Base-by-base conservation (phyloP, 2,329 filamentous ascomycete genomes). In the Rhynchosporium secalis region DNA sequence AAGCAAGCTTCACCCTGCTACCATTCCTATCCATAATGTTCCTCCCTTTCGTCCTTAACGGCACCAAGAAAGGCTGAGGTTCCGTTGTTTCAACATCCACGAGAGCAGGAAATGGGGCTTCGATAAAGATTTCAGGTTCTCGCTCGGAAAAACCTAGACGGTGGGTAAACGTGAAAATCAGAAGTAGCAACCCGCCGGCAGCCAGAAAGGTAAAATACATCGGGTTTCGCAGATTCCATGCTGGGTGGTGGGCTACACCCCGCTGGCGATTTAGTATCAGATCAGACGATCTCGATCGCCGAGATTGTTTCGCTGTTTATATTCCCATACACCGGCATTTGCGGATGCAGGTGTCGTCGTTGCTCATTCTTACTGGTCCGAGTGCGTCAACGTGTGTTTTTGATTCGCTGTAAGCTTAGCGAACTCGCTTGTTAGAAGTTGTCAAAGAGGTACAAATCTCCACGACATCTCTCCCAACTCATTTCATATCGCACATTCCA, bases 1-100 rank as follows among this genome's bases (percentile, higher is more conserved):
- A 86, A 20, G 83, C 76, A 7, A 90, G 78, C 76, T 86, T 87
- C 74, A 86, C 84, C 36, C 85, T 80, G 36, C 79, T 78, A 45
- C 81, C 83, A 1, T 76, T 70, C 8, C 78, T 75, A 74, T 89
- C 86, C 58, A 89, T 79, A 33, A 90, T 79, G 66, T 87, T 72
- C 48, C 86, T 81, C 5, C 87, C 86, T 33, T 75, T 74, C 1
- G 87, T 86, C 56, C 79, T 80, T 47, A 90, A 76, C 15, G 86
- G 86, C 2, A 46, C 43, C 48, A 88, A 56, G 36, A 55, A 51
- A 20, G 56, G 47, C 9, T 41, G 29, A 15, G 61, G 36, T 20
- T 33, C 49, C 2, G 36, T 33, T 9, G 4, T 26, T 15, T 60
- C 31, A n/a, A 54, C 20, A 41, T 60, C 52, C n/a, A 58, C 1